Conservation (phyloP, 176 grass and related monocot genomes). For the Hyparrhenia diplandra region DNA sequence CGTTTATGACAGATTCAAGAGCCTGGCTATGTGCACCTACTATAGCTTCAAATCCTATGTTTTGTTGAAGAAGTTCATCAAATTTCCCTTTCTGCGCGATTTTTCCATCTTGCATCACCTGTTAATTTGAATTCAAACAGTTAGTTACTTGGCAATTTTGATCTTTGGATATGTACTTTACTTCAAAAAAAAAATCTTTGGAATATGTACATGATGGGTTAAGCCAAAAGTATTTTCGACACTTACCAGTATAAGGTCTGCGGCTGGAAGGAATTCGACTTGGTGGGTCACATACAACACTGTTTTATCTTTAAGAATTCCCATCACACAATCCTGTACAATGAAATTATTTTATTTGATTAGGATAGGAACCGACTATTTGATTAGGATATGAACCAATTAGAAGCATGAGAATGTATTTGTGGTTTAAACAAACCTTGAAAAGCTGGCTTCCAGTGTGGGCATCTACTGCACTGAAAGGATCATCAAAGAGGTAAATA, state of each 20-base stretch:
- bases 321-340: constrained; percentile 89
- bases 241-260: constrained; percentile 87
- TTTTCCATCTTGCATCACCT: constrained; percentile 93
- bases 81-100: constrained; percentile 81
- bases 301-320: constrained; percentile 83
- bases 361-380: background rate
- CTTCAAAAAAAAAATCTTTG: no score
- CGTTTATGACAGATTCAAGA: constrained; percentile 80
- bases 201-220: background rate
- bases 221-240: constrained; percentile 17
- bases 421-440: constrained; percentile 51
- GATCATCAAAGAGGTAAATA: constrained; percentile 94
- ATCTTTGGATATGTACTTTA: no score
- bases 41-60: constrained; percentile 83
- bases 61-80: constrained; percentile 79
- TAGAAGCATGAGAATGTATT: background rate
- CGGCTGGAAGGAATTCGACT: constrained; percentile 94
- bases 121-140: constrained; percentile 33
- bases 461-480: constrained; percentile 96
- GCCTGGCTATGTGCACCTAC: constrained; percentile 92
- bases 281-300: constrained; percentile 95
- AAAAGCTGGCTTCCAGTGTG: constrained; percentile 92
- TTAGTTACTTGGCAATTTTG: background rate
- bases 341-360: constrained; percentile 11
- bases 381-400: background rate